Evolutionary conservation across 2,329 filamentous ascomycete species (phyloP).

Genomic region (Huntiella omanensis): DNA sequence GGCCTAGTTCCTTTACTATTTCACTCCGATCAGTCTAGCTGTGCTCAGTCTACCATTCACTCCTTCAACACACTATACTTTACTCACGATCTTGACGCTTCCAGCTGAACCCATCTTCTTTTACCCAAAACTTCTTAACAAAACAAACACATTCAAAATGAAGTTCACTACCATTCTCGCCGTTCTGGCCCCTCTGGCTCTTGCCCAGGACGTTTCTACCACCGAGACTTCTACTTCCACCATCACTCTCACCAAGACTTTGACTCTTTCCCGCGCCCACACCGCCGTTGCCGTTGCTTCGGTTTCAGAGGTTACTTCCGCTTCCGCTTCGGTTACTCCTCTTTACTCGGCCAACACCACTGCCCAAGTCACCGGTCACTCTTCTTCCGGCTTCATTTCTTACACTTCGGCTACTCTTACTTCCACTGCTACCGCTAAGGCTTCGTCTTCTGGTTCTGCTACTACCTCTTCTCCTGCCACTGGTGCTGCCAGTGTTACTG

Average conservation of each 20-base stretch:
- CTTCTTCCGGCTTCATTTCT: conserved; percentile 14
- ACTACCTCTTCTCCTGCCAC: conserved; percentile 19
- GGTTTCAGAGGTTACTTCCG: conserved; percentile 21
- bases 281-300: conserved; percentile 20
- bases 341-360: conserved; percentile 19
- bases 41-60: background rate
- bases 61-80: background rate
- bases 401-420: conserved; percentile 16
- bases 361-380: conserved; percentile 12
- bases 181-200: conserved; percentile 33
- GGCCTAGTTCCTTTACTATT: background rate
- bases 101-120: background rate
- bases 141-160: conserved; percentile 17
- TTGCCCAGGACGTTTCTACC: conserved; percentile 22
- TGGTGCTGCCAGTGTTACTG: conserved; percentile 24
- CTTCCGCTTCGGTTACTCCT: conserved; percentile 12
- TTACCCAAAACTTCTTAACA: background rate
- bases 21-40: background rate
- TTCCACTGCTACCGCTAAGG: conserved; percentile 13
- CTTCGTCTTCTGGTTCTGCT: conserved; percentile 18
- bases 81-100: background rate
- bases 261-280: conserved; percentile 29
- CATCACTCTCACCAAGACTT: conserved; percentile 30
- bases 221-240: conserved; percentile 32
- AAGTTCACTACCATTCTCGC: conserved; percentile 25